Evolutionary conservation across 768 basidiomycete genomes (phyloP), one percentile per base, ranked within the genome.

Genomic region (Tulasnella sp.): DNA sequence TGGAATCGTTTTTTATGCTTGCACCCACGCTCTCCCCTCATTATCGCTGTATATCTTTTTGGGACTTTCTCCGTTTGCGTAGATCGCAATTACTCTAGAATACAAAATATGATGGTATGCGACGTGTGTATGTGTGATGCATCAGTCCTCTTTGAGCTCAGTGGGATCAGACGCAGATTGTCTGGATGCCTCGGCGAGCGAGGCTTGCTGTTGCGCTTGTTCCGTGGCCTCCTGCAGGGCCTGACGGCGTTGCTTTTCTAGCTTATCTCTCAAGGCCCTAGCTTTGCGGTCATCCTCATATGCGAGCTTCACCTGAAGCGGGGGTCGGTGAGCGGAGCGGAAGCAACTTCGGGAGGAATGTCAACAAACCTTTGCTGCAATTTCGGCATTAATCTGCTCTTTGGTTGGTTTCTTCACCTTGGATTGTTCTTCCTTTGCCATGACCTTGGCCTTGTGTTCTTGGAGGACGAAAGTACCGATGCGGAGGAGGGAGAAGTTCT

Each of bases 251-350:
- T 78, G 71, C 65, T 69, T 76, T 61, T 89, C 86, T 61, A 78
- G 72, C 63, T 82, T 71, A 58, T 86, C 80, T 6, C 67, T 68
- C 58, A 76, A 51, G 63, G 69, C 66, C 63, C 80, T 82, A 1
- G 71, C 68, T 64, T 74, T 82, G 49, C 88, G 76, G 65, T 91
- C 88, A 45, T 91, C 88, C 64, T 87, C 74, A 65, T 79, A 89
- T 1, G 82, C 82, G 49, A 87, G 68, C 66, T 81, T 85, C n/a
- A 84, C 80, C 87, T 89, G 61, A 2, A 54, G 37, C 21, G 51
- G 43, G 15, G 27, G 27, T 29, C 17, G 23, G 43, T n/a, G 34
- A 21, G 39, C 21, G 14, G 15, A 11, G 17, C 23, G 2, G n/a
- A n/a, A n/a, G n/a, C n/a, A n/a, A n/a, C n/a, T n/a, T n/a, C 27